Conservation (phyloP, 768 basidiomycete species). For the Boletus rubescentipes region DNA sequence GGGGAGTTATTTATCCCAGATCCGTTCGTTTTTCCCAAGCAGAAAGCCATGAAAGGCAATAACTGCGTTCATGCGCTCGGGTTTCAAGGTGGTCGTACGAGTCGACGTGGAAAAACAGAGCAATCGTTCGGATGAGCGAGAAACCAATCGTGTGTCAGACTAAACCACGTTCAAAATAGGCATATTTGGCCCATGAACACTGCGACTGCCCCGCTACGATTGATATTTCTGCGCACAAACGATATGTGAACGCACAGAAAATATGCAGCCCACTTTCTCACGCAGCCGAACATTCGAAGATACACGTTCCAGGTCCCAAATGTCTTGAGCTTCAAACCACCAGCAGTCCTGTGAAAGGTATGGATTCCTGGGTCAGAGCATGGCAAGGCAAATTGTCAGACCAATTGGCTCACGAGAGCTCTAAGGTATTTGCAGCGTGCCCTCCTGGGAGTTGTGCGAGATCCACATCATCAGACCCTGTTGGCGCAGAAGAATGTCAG, state of each 20-base stretch:
- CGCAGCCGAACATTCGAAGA: constrained; percentile 26
- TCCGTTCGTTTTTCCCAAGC: too few species aligned
- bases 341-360: constrained; percentile 7
- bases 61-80: too few species aligned
- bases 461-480: constrained; percentile 33
- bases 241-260: constrained; percentile 14
- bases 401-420: constrained; percentile 25
- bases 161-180: too few species aligned
- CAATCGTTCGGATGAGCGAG: too few species aligned
- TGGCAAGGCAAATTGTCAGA: background rate
- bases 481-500: constrained; percentile 31
- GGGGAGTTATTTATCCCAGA: too few species aligned
- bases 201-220: too few species aligned
- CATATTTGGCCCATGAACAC: too few species aligned
- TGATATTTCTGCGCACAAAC: background rate
- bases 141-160: too few species aligned
- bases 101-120: too few species aligned
- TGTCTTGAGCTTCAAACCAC: constrained; percentile 29
- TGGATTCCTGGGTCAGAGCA: constrained; percentile 1
- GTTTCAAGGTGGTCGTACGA: too few species aligned
- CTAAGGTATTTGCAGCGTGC: constrained; percentile 29
- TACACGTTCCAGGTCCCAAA: constrained; percentile 31
- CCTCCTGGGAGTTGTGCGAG: constrained; percentile 33
- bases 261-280: constrained; percentile 6
- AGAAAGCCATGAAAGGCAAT: too few species aligned